phyloP scores from a whole-genome alignment of 2,329 filamentous ascomycete species.

The Colletotrichum euphorbiae region DNA sequence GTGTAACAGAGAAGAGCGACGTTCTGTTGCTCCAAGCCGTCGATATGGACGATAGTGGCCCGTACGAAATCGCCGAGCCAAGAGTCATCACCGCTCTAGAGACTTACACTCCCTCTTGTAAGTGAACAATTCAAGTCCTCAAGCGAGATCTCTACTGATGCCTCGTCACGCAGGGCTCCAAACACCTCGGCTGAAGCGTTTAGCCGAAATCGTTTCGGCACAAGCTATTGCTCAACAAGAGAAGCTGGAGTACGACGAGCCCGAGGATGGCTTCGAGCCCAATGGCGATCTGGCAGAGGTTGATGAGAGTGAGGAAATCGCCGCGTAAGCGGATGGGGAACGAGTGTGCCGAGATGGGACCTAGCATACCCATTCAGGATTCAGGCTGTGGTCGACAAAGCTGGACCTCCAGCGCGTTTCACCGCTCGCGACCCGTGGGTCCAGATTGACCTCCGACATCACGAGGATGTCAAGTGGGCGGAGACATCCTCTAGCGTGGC shows the following conservation, averaged over 20 bases:
- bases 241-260: slow-evolving; percentile 72
- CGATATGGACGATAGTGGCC: slow-evolving; percentile 98
- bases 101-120: slow-evolving; percentile 98
- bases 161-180: slow-evolving; percentile 76
- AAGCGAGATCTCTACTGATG: slow-evolving; percentile 46
- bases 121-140: slow-evolving; percentile 51
- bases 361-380: slow-evolving; percentile 2
- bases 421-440: slow-evolving; percentile 3
- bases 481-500: slow-evolving; percentile 3
- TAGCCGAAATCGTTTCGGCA: slow-evolving; percentile 97
- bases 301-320: slow-evolving; percentile 56
- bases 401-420: slow-evolving; percentile 1
- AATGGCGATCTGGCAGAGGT: slow-evolving; percentile 63
- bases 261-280: slow-evolving; percentile 59
- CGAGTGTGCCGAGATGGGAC: neutral
- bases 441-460: slow-evolving; percentile 19
- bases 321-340: slow-evolving; percentile 9
- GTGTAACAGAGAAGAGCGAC: slow-evolving; percentile 98
- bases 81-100: slow-evolving; percentile 95
- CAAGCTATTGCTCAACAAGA: slow-evolving; percentile 97
- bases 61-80: slow-evolving; percentile 98
- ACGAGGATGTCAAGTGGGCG: slow-evolving; percentile 21
- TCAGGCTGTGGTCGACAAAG: neutral
- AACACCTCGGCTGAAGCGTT: slow-evolving; percentile 92
- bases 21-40: slow-evolving; percentile 93